Evolutionary conservation across 176 grass and related monocot genomes (phyloP).

Genomic region (Aegilops bicornis): DNA sequence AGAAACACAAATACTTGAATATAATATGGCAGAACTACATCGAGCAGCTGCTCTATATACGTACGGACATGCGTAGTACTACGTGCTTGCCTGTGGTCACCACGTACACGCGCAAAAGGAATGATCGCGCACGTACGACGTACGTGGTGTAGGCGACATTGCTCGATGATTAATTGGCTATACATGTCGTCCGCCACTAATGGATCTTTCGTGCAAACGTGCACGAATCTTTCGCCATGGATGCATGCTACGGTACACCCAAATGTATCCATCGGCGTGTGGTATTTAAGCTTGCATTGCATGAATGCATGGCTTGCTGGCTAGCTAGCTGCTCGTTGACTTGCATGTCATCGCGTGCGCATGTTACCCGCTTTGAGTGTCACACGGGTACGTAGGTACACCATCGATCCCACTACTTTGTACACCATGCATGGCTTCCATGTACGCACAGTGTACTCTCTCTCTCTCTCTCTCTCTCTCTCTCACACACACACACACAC

Average conservation of each 20-base stretch:
- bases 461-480: neutral
- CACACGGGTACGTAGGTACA: neutral
- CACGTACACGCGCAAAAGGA: constrained; percentile 8
- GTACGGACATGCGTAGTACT: neutral
- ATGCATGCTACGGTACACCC: neutral
- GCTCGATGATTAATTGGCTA: neutral
- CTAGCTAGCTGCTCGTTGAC: neutral
- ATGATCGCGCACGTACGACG: neutral
- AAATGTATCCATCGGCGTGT: neutral
- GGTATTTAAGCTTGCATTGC: neutral
- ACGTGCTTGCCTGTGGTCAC: neutral
- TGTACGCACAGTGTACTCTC: neutral
- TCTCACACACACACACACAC: neutral
- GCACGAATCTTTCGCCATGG: neutral
- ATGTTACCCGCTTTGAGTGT: constrained; percentile 23
- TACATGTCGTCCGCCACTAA: neutral
- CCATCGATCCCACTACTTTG: neutral
- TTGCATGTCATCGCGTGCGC: neutral
- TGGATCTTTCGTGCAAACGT: neutral
- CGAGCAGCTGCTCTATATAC: neutral
- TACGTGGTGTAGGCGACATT: neutral
- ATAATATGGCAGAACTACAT: neutral
- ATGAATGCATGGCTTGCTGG: neutral
- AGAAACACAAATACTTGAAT: neutral
- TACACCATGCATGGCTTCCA: neutral